Base-by-base conservation (phyloP, 176 grass and related monocot species). In the Oryza rufipogon region DNA sequence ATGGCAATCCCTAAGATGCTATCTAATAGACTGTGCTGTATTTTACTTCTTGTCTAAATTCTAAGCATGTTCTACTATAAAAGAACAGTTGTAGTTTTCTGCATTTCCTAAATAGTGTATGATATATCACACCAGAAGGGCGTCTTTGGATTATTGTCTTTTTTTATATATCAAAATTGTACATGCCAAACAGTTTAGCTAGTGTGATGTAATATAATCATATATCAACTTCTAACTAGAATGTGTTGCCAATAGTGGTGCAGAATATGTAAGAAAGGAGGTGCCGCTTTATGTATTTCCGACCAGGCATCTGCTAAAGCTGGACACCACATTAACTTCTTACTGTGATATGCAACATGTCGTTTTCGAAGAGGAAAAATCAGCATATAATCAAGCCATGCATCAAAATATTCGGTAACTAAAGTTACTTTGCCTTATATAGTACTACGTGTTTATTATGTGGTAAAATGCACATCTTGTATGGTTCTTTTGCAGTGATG, bases 321-420 rank as follows among this genome's bases (percentile, higher is more conserved):
- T 99, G 65, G 93, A 99, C 44, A 87, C 84, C 46, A 74, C 91
- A 30, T 81, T 99, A 74, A 54, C 83, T 78, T 94, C 91, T 41
- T 99, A 96, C 66, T 88, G 86, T 46, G 94, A 94, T 34, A 88
- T 99, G 87, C 93, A 99, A 46, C 96, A 22, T 78, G 93, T 99
- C 33, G 74, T 99, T 56, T 96, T 96, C 76, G 75, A 99, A 87
- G 96, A 99, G 90, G 96, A 99, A 74, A 68, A 69, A 74, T 94
- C 91, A n/a, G 93, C 96, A 69, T 99, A 96, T 87, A 96, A 94
- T 66, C 96, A 99, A 99, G 93, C 93, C 51, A 94, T 99, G 82
- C 80, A 83, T 74, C 89, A 96, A 75, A 94, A 94, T 83, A 82
- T 94, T 46, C 46, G 90, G 96, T 99, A 92, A 86, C 32, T 73